phyloP scores from a whole-genome alignment of 257 asterid genomes.

The Nicotiana obtusifolia region DNA sequence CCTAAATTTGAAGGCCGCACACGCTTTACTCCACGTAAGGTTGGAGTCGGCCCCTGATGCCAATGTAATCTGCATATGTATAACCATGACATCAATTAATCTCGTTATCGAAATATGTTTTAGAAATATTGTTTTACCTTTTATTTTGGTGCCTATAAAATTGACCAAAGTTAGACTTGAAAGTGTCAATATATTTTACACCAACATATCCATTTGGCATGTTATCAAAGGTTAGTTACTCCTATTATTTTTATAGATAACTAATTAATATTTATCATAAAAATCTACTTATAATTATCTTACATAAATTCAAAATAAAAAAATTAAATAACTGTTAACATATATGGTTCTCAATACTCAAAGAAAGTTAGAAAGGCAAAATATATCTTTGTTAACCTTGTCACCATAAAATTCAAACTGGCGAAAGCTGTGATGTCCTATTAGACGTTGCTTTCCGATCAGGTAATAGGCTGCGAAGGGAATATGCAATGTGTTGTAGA shows the following conservation, averaged over 20 bases:
- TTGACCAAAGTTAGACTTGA: too few relatives aligned
- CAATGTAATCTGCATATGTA: background rate
- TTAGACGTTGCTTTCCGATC: background rate
- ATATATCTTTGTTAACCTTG: background rate
- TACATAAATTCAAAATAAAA: too few relatives aligned
- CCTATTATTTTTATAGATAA: too few relatives aligned
- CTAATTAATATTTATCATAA: too few relatives aligned
- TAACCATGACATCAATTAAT: background rate
- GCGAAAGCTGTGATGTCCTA: background rate
- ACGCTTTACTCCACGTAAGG: too few relatives aligned
- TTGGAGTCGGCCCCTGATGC: too few relatives aligned
- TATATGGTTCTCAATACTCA: background rate
- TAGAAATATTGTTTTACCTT: background rate
- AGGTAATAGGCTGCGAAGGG: slow-evolving; percentile 10
- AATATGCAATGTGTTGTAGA: slow-evolving; percentile 3
- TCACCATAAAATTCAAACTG: slow-evolving; percentile 13
- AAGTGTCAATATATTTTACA: too few relatives aligned
- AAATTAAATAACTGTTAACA: too few relatives aligned
- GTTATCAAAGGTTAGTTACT: too few relatives aligned
- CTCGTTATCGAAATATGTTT: background rate
- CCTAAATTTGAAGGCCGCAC: too few relatives aligned
- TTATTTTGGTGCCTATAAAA: background rate
- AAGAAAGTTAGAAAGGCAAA: background rate
- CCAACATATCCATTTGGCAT: too few relatives aligned
- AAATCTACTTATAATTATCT: too few relatives aligned